Conservation (phyloP, 2,329 filamentous ascomycete genomes). For the Elsinoe arachidis region DNA sequence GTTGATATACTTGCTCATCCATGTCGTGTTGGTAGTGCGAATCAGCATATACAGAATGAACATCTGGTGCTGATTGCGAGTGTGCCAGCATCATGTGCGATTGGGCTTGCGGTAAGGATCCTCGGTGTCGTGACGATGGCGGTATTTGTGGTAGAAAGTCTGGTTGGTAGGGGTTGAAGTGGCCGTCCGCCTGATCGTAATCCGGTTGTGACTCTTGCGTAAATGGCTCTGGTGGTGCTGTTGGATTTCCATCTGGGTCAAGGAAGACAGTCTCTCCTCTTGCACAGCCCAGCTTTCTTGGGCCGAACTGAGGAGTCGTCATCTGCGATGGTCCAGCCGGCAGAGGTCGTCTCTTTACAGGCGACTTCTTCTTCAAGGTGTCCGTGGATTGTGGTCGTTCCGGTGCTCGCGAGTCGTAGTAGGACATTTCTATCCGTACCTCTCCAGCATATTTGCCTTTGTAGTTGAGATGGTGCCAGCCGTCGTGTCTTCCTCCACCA, state of each 20-base stretch:
- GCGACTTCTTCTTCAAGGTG: slow-evolving; percentile 45
- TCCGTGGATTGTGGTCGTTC: slow-evolving; percentile 30
- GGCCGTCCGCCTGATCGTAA: slow-evolving; percentile 8
- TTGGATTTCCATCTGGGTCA: slow-evolving; percentile 9
- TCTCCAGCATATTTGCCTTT: slow-evolving; percentile 94
- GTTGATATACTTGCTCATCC: slow-evolving; percentile 7
- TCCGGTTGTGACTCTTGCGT: slow-evolving; percentile 7
- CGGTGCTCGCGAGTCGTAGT: slow-evolving; percentile 72
- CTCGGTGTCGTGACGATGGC: slow-evolving; percentile 24
- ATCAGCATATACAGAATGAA: slow-evolving; percentile 51
- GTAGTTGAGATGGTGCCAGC: slow-evolving; percentile 82
- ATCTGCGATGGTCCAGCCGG: slow-evolving; percentile 42
- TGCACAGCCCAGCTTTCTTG: slow-evolving; percentile 39
- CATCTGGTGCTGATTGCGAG: slow-evolving; percentile 37
- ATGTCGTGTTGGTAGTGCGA: slow-evolving; percentile 15
- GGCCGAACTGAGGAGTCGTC: slow-evolving; percentile 4
- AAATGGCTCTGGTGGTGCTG: not conserved
- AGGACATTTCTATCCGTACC: slow-evolving; percentile 89
- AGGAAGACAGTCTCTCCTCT: slow-evolving; percentile 13
- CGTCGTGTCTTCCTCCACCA: slow-evolving; percentile 86
- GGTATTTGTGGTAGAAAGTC: slow-evolving; percentile 28
- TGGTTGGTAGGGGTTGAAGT: slow-evolving; percentile 19
- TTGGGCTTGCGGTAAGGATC: slow-evolving; percentile 13
- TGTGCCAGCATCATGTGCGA: slow-evolving; percentile 30
- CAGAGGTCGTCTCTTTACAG: slow-evolving; percentile 74